Evolutionary conservation across 108 stramenopile genomes (phyloP).

Genomic region (Asterionellopsis glacialis): DNA sequence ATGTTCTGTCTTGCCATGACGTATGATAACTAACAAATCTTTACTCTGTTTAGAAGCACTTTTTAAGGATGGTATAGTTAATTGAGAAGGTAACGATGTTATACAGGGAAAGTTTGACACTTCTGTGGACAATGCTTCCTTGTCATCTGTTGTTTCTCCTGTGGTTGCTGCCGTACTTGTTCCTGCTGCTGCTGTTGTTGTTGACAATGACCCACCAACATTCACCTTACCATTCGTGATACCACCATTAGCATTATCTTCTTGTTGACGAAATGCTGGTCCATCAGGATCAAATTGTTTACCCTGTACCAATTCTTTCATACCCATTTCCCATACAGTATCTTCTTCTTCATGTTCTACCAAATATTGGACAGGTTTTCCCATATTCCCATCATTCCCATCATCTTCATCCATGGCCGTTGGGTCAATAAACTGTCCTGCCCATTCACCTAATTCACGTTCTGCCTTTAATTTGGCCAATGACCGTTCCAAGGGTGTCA

Average conservation of each 20-base stretch:
- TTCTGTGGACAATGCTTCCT: slow-evolving; percentile 14
- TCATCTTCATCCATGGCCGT: slow-evolving; percentile 57
- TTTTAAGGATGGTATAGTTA: too few relatives aligned
- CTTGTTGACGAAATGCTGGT: slow-evolving; percentile 26
- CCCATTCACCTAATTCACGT: slow-evolving; percentile 67
- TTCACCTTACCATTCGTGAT: too few relatives aligned
- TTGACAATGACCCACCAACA: too few relatives aligned
- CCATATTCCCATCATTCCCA: slow-evolving; percentile 67
- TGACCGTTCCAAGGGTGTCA: slow-evolving; percentile 67
- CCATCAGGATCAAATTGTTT: slow-evolving; percentile 55
- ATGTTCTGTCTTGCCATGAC: slow-evolving; percentile 92
- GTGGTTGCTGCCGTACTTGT: too few relatives aligned
- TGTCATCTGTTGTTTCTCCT: background rate
- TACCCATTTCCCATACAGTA: slow-evolving; percentile 45
- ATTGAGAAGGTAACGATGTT: slow-evolving; percentile 28
- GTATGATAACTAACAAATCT: slow-evolving; percentile 85
- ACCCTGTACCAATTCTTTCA: slow-evolving; percentile 33
- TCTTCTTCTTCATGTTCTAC: slow-evolving; percentile 24
- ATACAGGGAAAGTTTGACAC: slow-evolving; percentile 41
- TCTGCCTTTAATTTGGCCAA: slow-evolving; percentile 70
- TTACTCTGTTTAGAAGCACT: slow-evolving; percentile 25
- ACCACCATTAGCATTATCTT: background rate
- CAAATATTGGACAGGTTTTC: slow-evolving; percentile 3
- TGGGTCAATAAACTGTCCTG: slow-evolving; percentile 62
- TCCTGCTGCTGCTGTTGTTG: too few relatives aligned